Evolutionary conservation across 495 filamentous ascomycete species (phyloP).

Genomic region (Penicillium lagena): DNA sequence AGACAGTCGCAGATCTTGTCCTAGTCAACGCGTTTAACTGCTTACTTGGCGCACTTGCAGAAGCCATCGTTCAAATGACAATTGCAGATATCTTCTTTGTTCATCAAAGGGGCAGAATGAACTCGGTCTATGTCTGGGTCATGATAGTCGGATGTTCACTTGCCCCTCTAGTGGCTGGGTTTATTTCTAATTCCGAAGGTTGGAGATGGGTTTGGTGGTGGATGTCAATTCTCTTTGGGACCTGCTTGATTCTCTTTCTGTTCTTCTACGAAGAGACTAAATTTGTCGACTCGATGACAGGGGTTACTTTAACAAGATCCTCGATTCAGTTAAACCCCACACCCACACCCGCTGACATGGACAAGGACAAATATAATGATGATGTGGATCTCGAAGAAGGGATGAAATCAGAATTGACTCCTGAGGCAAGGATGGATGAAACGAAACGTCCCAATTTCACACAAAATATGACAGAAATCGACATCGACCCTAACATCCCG

Average conservation of each 20-base stretch:
- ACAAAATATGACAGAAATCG: too few species aligned
- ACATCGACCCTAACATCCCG: too few species aligned
- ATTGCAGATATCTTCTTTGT: constrained; percentile 44
- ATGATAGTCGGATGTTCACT: constrained; percentile 25
- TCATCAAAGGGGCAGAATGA: constrained; percentile 37
- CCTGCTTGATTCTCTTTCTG: constrained; percentile 4
- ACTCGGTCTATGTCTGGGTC: constrained; percentile 31
- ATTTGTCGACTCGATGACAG: constrained; percentile 5
- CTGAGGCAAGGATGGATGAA: too few species aligned
- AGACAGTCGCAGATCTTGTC: constrained; percentile 32
- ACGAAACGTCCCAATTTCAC: too few species aligned
- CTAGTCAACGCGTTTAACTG: constrained; percentile 27
- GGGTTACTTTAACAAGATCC: not conserved
- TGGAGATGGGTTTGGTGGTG: constrained; percentile 50
- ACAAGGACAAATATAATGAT: too few species aligned
- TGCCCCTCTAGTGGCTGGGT: constrained; percentile 35
- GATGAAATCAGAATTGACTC: too few species aligned
- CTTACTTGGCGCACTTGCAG: constrained; percentile 29
- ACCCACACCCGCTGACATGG: too few species aligned
- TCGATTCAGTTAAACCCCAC: constrained; percentile 3
- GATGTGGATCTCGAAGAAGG: too few species aligned
- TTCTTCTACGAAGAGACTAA: constrained; percentile 16
- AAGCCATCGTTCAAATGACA: constrained; percentile 40
- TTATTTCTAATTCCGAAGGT: constrained; percentile 35
- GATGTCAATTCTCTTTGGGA: constrained; percentile 36